Base-by-base conservation (phyloP, 345 rosid genomes). In the Crucihimalaya himalaica region DNA sequence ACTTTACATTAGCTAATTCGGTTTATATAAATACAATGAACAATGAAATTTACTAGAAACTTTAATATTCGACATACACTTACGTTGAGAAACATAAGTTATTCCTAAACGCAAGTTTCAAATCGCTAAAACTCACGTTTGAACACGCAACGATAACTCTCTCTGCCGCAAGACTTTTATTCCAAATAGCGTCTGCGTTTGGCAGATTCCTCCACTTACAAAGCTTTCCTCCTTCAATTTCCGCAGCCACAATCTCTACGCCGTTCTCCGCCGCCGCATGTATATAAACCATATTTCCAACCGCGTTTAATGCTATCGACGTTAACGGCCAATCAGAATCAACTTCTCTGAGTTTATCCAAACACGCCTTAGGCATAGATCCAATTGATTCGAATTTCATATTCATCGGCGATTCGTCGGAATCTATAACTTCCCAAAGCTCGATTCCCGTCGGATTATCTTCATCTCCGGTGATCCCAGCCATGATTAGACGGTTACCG, bases 291-390 rank as follows among this genome's bases (percentile, higher is more conserved):
- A 69, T 43, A 65, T 78, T 79, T 0, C 80, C 90, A 58, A 47
- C 78, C 60, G 73, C 67, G 25, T 81, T 66, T 25, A 83, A 73
- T 23, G 29, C 46, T n/a, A 83, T 55, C 39, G 89, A 79, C 29
- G 81, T 43, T 29, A 77, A 1, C 56, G 80, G 39, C 39, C 68
- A 35, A 5, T 6, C 71, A 3, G 19, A 60, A 48, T 48, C 43
- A 29, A 50, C 79, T 4, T 58, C 83, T 62, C 46, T 80, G 68
- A 92, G 45, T 75, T 76, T 82, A 53, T 76, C 81, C 27, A 82
- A 65, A n/a, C 85, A 55, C 51, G 31, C 70, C 63, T 23, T 15
- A 9, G 97, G 92, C 86, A 90, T 79, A 37, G 71, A 81, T 16
- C 93, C 88, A 0, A 90, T 80, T 61, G 81, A 83, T 19, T 64